Conservation (phyloP, 768 basidiomycete genomes). For the Calocybe gangraenosa region DNA sequence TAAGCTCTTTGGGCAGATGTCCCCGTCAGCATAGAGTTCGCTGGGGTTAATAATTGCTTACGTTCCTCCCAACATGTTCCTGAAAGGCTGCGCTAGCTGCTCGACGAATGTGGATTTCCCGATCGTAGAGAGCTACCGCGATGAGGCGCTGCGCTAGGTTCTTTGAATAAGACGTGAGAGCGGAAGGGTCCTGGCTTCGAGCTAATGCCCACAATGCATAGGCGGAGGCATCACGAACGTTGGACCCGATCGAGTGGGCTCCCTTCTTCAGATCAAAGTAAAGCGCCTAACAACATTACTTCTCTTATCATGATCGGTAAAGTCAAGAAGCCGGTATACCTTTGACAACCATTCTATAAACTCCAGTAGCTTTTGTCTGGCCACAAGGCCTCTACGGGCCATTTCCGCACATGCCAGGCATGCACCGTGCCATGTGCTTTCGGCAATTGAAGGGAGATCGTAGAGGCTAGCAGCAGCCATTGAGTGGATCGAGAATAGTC, state of each 20-base stretch:
- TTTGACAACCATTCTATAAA: constrained; percentile 80
- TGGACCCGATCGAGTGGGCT: constrained; percentile 90
- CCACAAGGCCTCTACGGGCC: constrained; percentile 75
- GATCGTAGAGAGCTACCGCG: constrained; percentile 83
- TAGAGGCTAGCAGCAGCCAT: constrained; percentile 58
- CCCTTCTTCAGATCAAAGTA: constrained; percentile 91
- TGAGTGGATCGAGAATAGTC: constrained; percentile 74
- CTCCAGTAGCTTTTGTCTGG: constrained; percentile 49
- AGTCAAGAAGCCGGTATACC: constrained; percentile 34
- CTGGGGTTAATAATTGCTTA: constrained; percentile 33
- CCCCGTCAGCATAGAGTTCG: neutral
- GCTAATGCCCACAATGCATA: constrained; percentile 96
- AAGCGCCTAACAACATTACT: constrained; percentile 55
- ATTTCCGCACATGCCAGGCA: constrained; percentile 91
- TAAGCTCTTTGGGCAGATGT: constrained; percentile 50
- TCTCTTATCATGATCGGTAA: neutral
- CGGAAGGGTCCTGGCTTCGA: constrained; percentile 59
- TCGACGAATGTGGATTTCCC: constrained; percentile 90
- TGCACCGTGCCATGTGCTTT: constrained; percentile 93
- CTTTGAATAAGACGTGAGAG: constrained; percentile 56
- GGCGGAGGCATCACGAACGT: constrained; percentile 89
- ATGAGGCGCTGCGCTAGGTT: constrained; percentile 68
- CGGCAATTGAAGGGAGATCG: constrained; percentile 73
- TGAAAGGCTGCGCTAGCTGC: constrained; percentile 98
- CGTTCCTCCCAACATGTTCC: constrained; percentile 92